Evolutionary conservation across 352 stramenopile species (phyloP).

Genomic region (Pythium folliculosum): DNA sequence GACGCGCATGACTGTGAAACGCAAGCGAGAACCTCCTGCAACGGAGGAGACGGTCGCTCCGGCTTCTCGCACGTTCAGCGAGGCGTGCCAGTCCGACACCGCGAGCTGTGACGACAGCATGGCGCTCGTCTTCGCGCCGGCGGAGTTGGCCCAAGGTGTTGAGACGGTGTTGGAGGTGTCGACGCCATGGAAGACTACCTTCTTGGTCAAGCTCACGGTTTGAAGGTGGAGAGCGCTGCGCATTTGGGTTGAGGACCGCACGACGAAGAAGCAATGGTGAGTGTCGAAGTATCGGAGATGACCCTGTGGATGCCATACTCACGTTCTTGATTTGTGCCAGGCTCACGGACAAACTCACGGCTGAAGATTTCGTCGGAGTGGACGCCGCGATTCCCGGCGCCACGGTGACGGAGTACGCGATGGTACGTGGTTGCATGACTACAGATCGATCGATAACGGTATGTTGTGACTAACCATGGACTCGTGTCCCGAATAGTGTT

Average conservation of each 20-base stretch:
- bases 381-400: background rate
- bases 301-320: background rate
- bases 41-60: background rate
- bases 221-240: background rate
- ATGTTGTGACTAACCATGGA: too few species aligned
- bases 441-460: too few species aligned
- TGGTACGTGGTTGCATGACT: background rate
- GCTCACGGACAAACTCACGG: background rate
- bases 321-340: too few species aligned
- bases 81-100: background rate
- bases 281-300: background rate
- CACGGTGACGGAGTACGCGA: background rate
- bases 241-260: slow-evolving; percentile 13
- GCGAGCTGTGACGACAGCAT: background rate
- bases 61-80: too few species aligned
- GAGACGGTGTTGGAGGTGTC: background rate
- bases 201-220: background rate
- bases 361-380: background rate
- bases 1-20: background rate
- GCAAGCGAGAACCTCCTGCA: background rate
- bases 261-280: slow-evolving; percentile 10
- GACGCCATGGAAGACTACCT: background rate
- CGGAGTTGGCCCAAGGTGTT: background rate
- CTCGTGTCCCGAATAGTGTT: too few species aligned
- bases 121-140: background rate